Base-by-base conservation (phyloP, 164 flowering plant genomes). In the Pachysandra terminalis region DNA sequence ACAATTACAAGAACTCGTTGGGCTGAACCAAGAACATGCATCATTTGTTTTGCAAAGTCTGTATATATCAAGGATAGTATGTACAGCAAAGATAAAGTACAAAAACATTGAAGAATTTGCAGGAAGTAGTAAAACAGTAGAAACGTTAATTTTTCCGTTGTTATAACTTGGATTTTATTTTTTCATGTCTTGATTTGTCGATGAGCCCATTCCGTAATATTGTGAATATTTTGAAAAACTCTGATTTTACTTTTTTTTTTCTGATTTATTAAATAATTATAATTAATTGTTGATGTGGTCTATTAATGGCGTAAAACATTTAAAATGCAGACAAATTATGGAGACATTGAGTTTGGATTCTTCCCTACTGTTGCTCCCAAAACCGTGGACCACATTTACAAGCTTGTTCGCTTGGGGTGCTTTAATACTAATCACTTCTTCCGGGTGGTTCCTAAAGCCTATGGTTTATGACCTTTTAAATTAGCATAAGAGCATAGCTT, bases 271-370 rank as follows among this genome's bases (percentile, higher is more conserved):
- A 48, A 28, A 10, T 64, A 14, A 25, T 27, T 54, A 21, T 15
- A 12, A 9, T 56, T 41, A 3, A 6, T 56, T 2, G 17, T 17
- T 25, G 23, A 24, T 63, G 16, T 45, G 21, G 10, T 9, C 16
- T 61, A 32, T 13, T 16, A 61, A 63, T 63, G 15, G 21, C 26
- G 15, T 41, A 59, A 25, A 64, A 3, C 21, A 9, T 75, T 76
- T 68, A 66, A 10, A 7, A 23, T 72, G 82, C 86, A 90, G 97
- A 95, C 98, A 23, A 84, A 85, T 49, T 84, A 88, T 83, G 98
- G 98, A 64, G 98, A 95, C 66, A 85, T 95, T 40, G 98, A 91
- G 69, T 95, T 95, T 74, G 97, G 97, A 26, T 95, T 91, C 84
- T 91, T 70, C 53, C 97, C 93, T 9, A 77, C 64, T 52, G 97